A percentile compares a stretch with the other conserved stretches of the same genome.
Evolutionary conservation across 495 filamentous ascomycete genomes (phyloP).

Genomic region (Thermochaetoides thermophila): DNA sequence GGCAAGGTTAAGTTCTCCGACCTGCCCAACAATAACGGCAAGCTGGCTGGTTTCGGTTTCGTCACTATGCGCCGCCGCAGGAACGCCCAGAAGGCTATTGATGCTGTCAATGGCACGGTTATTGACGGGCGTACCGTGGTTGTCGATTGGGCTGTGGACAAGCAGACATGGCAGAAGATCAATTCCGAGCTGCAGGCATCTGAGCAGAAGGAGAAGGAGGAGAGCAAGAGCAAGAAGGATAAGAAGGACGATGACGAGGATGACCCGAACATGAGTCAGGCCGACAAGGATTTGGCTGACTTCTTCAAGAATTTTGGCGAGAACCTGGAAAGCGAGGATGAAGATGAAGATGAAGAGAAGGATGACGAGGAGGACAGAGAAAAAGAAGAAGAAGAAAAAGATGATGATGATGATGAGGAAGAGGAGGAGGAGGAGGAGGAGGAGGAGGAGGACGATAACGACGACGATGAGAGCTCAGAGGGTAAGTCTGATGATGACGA

Average conservation of each 20-base stretch:
- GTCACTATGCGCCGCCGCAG: conserved; percentile 74
- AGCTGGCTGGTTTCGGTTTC: conserved; percentile 80
- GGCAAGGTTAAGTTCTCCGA: conserved; percentile 77
- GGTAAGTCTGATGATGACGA: conserved; percentile 14
- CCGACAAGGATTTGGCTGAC: conserved; percentile 17
- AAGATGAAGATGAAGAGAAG: conserved; percentile 24
- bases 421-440: conserved; percentile 23
- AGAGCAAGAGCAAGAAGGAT: conserved; percentile 49
- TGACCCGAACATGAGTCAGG: conserved; percentile 27
- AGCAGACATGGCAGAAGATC: conserved; percentile 61
- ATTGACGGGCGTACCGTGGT: conserved; percentile 76
- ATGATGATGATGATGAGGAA: conserved; percentile 17
- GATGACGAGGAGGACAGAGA: conserved; percentile 26
- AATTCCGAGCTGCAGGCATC: conserved; percentile 24
- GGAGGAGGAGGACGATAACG: conserved; percentile 22
- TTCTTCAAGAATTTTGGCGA: conserved; percentile 20
- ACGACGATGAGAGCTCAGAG: conserved; percentile 5
- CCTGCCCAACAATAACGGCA: conserved; percentile 61
- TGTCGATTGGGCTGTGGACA: conserved; percentile 94
- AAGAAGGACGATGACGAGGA: conserved; percentile 32
- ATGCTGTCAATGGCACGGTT: conserved; percentile 72
- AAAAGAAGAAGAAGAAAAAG: conserved; percentile 29
- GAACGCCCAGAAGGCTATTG: conserved; percentile 83
- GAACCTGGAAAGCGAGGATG: conserved; percentile 33
- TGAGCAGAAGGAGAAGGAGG: conserved; percentile 20